phyloP scores from a whole-genome alignment of 164 flowering plant genomes.

The Echeveria elegans region DNA sequence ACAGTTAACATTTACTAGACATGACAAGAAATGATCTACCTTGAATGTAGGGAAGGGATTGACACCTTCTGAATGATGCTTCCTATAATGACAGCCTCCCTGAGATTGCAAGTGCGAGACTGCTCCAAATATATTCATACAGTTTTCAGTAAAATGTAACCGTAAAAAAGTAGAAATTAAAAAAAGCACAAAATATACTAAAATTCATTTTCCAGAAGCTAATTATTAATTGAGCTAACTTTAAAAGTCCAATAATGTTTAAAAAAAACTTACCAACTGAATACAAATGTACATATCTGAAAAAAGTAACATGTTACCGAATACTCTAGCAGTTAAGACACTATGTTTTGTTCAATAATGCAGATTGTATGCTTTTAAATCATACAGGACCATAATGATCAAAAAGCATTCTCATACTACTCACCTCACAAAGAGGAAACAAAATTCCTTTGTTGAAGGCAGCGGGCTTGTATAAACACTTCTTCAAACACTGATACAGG shows the following conservation, averaged over 20 bases:
- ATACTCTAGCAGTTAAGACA: too few species aligned
- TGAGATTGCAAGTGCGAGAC: conserved; percentile 87
- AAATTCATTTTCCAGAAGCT: not conserved
- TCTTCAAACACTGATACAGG: conserved; percentile 73
- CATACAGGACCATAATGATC: not conserved
- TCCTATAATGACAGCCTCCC: conserved; percentile 92
- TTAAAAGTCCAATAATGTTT: too few species aligned
- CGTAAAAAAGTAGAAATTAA: too few species aligned
- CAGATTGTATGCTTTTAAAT: not conserved
- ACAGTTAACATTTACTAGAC: not conserved
- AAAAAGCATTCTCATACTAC: not conserved
- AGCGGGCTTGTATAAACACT: conserved; percentile 83
- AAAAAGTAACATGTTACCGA: too few species aligned
- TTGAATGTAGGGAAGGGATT: conserved; percentile 77
- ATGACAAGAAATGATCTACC: conserved; percentile 28
- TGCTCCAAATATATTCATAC: conserved; percentile 19
- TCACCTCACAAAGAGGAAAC: conserved; percentile 87
- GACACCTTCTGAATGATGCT: conserved; percentile 73
- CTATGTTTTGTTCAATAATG: not conserved
- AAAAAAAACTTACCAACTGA: too few species aligned
- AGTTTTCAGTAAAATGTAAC: too few species aligned
- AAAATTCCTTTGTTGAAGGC: conserved; percentile 88
- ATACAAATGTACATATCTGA: too few species aligned
- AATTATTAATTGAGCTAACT: too few species aligned
- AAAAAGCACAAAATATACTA: not conserved